Evolutionary conservation across 2,329 filamentous ascomycete species (phyloP).

Genomic region (Parascedosporium putredinis): DNA sequence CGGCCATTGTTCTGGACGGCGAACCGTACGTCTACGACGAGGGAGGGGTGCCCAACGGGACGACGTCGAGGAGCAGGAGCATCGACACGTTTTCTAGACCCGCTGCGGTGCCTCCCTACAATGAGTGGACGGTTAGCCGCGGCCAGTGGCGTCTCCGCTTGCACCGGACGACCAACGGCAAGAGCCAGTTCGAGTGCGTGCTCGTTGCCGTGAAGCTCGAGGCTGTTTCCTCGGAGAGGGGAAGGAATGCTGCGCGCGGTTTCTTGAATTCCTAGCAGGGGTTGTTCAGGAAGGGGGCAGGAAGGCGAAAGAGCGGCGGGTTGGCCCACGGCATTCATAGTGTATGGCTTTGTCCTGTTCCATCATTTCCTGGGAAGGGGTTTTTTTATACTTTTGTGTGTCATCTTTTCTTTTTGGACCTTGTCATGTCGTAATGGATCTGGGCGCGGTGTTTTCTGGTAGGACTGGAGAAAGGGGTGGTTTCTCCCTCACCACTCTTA

Average conservation of each 20-base stretch:
- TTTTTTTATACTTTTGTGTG: not conserved
- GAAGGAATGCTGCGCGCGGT: constrained; percentile 51
- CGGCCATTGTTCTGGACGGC: constrained; percentile 50
- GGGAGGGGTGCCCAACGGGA: constrained; percentile 8
- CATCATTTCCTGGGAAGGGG: not conserved
- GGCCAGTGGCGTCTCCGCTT: constrained; percentile 66
- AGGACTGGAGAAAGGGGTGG: too few relatives aligned
- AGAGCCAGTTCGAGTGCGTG: constrained; percentile 54
- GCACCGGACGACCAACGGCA: constrained; percentile 38
- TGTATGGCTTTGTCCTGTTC: not conserved
- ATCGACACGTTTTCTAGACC: constrained; percentile 19
- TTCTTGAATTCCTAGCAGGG: constrained; percentile 44
- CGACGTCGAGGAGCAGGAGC: constrained; percentile 19
- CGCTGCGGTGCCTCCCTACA: constrained; percentile 17
- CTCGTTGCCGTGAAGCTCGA: constrained; percentile 70
- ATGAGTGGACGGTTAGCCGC: constrained; percentile 53
- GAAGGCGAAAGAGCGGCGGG: not conserved
- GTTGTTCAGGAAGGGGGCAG: too few relatives aligned
- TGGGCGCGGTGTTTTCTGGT: too few relatives aligned
- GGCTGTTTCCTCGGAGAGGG: constrained; percentile 53
- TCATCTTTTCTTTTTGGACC: not conserved
- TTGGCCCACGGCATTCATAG: not conserved
- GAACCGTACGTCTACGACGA: constrained; percentile 28
- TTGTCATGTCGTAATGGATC: too few relatives aligned
- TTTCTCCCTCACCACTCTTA: too few relatives aligned